phyloP scores from a whole-genome alignment of 2,329 filamentous ascomycete species.

The Talaromyces sp. region DNA sequence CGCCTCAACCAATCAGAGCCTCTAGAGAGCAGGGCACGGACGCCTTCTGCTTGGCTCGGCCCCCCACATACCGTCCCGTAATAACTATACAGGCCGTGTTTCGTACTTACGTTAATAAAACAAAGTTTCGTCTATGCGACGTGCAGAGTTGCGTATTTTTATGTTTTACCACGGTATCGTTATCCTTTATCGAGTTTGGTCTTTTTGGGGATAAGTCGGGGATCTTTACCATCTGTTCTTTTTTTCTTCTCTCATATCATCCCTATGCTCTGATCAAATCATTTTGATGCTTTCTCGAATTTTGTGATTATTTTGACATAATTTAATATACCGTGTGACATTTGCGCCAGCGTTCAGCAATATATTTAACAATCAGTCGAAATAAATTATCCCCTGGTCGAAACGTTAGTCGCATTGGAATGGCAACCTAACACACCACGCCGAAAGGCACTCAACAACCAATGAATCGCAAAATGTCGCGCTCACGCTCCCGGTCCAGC shows the following conservation, averaged over 20 bases:
- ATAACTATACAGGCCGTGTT: not conserved
- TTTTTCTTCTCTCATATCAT: not conserved
- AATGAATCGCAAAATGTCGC: conserved; percentile 11
- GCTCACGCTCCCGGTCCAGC: conserved; percentile 24
- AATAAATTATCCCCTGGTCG: not conserved
- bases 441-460: not conserved
- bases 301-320: too few relatives aligned
- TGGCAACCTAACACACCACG: not conserved
- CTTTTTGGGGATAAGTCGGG: not conserved
- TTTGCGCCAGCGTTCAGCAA: not conserved
- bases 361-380: not conserved
- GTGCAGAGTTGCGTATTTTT: not conserved
- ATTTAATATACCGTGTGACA: not conserved
- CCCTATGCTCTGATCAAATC: not conserved
- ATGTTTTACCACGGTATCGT: not conserved
- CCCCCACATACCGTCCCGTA: not conserved
- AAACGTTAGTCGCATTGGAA: not conserved
- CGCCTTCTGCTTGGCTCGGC: not conserved
- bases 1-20: not conserved
- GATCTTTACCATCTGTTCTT: not conserved
- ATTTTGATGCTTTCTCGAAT: not conserved
- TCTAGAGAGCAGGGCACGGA: not conserved
- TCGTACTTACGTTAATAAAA: not conserved
- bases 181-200: not conserved
- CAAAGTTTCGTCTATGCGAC: not conserved